Base-by-base conservation (phyloP, 2,329 filamentous ascomycete species). In the Fusarium sp. region DNA sequence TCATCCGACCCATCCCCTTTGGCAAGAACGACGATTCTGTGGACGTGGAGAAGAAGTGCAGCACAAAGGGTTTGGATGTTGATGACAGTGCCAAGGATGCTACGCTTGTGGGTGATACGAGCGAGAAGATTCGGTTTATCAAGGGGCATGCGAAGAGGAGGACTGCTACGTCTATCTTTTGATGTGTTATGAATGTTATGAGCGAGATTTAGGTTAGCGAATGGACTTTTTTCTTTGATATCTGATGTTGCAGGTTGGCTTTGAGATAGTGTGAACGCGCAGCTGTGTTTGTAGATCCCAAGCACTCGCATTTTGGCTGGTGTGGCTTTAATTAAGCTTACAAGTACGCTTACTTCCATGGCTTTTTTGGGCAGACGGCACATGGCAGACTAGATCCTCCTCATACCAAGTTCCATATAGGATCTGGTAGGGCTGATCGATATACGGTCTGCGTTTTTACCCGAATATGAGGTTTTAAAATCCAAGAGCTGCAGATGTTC, bases 11-110 rank as follows among this genome's bases (percentile, higher is more conserved):
- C 7, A 80, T 77, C 24, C 76, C 73, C 4, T 81, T 78, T 46
- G 72, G 71, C 1, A 61, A 76, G 54, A 56, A 70, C 45, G 33
- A 72, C 6, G 62, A 75, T 7, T 63, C 63, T 9, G 66, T 72
- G 10, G 71, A 75, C 4, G 55, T 67, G 7, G 73, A 73, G 17
- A 60, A 69, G 5, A 71, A 74, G 42, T 73, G 76, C 50, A 77
- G 71, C 52, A 76, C 73, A 24, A 76, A 75, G 57, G 79, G 76
- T 6, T 61, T 83, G 31, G 82, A 84, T 62, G 80, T 84, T 14
- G 83, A 84, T 57, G 83, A 84, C 72, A 81, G 79, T 36, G 79
- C 81, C 22, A 82, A 80, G 68, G 82, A 84, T 76, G 82, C 82
- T 17, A 83, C 80, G 6, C 74, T 82, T 28, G 73, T 77, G 13